Evolutionary conservation across 495 filamentous ascomycete genomes (phyloP).

Genomic region (Astrocystis sublimbata): DNA sequence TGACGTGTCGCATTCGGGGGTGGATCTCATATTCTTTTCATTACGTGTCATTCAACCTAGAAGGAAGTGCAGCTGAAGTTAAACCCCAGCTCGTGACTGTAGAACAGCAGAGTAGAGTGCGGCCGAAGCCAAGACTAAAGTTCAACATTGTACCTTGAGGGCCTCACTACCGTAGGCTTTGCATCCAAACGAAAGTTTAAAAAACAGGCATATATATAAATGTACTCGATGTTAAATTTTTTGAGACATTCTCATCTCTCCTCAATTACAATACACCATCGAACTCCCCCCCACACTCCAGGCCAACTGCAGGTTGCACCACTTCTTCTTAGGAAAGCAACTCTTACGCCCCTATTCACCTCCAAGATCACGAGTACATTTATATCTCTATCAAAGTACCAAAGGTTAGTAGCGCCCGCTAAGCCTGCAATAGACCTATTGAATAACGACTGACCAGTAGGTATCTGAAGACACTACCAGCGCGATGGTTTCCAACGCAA

Average conservation of each 20-base stretch:
- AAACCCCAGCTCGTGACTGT: too few relatives aligned
- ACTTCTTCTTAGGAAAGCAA: too few relatives aligned
- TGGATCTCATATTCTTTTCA: too few relatives aligned
- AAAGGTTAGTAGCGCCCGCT: neutral
- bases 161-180: neutral
- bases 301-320: too few relatives aligned
- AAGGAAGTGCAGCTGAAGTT: too few relatives aligned
- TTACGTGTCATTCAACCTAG: too few relatives aligned
- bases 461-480: neutral
- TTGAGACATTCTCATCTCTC: neutral
- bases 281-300: neutral
- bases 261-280: neutral
- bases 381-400: too few relatives aligned
- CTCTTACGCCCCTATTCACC: too few relatives aligned
- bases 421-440: neutral
- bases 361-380: too few relatives aligned
- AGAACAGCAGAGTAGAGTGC: too few relatives aligned
- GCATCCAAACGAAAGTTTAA: neutral
- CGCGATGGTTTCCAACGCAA: neutral
- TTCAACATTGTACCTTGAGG: neutral
- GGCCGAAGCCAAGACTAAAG: too few relatives aligned
- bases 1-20: too few relatives aligned
- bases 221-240: neutral
- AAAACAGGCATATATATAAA: conserved; percentile 2
- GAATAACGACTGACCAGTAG: neutral